Evolutionary conservation across 495 filamentous ascomycete species (phyloP).

Genomic region (Hyphodiscus hymeniophilus): DNA sequence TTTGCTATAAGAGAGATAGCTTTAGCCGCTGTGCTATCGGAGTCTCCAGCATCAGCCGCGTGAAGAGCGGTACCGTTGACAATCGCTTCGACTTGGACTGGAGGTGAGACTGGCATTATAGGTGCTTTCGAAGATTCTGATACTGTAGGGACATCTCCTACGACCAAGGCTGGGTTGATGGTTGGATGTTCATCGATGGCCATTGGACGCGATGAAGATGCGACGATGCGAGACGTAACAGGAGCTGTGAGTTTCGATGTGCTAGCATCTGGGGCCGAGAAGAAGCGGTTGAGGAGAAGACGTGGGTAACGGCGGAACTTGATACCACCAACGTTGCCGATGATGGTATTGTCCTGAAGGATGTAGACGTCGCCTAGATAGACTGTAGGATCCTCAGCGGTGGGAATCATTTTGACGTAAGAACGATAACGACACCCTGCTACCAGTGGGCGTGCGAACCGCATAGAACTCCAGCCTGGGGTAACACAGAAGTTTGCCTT

Average conservation of each 20-base stretch:
- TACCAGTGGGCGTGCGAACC: slow-evolving; percentile 55
- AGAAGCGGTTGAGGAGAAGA: slow-evolving; percentile 53
- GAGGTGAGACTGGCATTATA: too few species aligned
- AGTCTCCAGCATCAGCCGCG: not conserved
- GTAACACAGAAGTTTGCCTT: slow-evolving; percentile 64
- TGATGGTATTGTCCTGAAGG: slow-evolving; percentile 53
- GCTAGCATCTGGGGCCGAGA: slow-evolving; percentile 48
- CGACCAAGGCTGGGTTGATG: not conserved
- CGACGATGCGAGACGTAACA: too few species aligned
- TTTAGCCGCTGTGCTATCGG: slow-evolving; percentile 5
- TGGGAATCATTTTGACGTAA: slow-evolving; percentile 57
- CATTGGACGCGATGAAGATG: not conserved
- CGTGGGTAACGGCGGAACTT: slow-evolving; percentile 58
- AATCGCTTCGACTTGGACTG: too few species aligned
- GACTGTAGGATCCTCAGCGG: slow-evolving; percentile 32
- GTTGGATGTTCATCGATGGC: not conserved
- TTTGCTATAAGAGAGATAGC: slow-evolving; percentile 55
- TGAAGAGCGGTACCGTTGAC: not conserved
- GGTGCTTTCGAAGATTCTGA: too few species aligned
- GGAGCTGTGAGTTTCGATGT: not conserved
- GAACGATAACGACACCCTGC: slow-evolving; percentile 55
- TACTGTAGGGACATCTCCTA: too few species aligned
- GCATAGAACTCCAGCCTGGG: slow-evolving; percentile 68
- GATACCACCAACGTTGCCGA: slow-evolving; percentile 41
- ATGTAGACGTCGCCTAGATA: slow-evolving; percentile 53